Base-by-base conservation (phyloP, 179 eudicot species). In the Beta macrorhiza region DNA sequence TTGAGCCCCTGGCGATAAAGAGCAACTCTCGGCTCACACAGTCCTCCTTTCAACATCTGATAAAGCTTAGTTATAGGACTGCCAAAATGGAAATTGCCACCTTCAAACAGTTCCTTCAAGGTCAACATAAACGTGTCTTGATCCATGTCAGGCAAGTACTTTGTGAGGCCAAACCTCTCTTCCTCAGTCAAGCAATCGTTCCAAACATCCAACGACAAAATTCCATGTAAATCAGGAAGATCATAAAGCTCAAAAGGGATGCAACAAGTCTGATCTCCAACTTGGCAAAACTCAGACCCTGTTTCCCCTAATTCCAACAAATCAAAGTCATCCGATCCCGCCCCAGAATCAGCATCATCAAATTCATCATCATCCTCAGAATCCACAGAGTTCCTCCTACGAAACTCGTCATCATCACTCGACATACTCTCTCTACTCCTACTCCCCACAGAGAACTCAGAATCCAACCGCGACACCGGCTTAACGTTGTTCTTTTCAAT, bases 321-420 rank as follows among this genome's bases (percentile, higher is more conserved):
- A 86, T 97, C 99, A 75, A 90, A 94, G 83, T 97, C 98, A 82
- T 94, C 99, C 0, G 99, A 97, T 56, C 98, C 99, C 0, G 94
- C 95, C 78, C 98, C 99, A 1, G 99, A 97, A 87, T 97, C 99
- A 84, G 93, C 92, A 72, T 94, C 98, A 88, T 92, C 96, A 53
- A 85, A 89, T 51, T 91, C 94, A 78, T 91, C 90, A 79, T 93
- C 97, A 75, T 90, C 97, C 69, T 90, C 97, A 1, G 94, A 92
- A 71, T 88, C 94, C 16, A 85, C 84, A 5, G 80, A 77, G 49
- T 84, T 84, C 55, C 81, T 84, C 84, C 81, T 84, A 22, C 49
- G 81, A 68, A 86, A 85, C 85, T 92, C 93, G 3, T 85, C 91
- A 4, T 88, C 97, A 13, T 88, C 99, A 80, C 88, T 96, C n/a